These are phyloP conservation scores for Penicillium arizonense DNA, from an alignment of 495 filamentous ascomycete genomes.

Conservation along the genomic window DNA sequence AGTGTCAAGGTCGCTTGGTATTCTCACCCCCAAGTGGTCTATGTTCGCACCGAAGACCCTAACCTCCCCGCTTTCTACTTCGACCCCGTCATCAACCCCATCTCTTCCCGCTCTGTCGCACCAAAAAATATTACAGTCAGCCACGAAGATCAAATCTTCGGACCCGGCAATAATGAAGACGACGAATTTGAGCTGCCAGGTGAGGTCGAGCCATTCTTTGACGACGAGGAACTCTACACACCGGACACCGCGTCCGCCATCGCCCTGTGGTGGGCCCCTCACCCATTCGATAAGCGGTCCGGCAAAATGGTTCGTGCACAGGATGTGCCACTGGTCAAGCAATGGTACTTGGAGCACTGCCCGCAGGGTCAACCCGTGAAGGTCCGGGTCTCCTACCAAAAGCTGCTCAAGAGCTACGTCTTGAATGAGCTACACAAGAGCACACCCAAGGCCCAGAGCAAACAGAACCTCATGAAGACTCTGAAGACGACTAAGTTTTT, in stretches of 20 bases:
- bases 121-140: conserved; percentile 92
- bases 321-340: conserved; percentile 96
- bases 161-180: conserved; percentile 78
- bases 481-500: conserved; percentile 98
- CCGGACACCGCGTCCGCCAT: conserved; percentile 91
- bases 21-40: conserved; percentile 90
- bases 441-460: conserved; percentile 90
- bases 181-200: conserved; percentile 83
- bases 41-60: conserved; percentile 83
- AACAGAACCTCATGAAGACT: conserved; percentile 85
- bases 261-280: conserved; percentile 96
- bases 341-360: conserved; percentile 97
- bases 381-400: conserved; percentile 98
- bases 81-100: conserved; percentile 95
- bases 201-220: conserved; percentile 82
- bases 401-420: conserved; percentile 93
- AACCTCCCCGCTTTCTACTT: conserved; percentile 96
- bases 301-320: conserved; percentile 97
- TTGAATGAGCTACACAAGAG: conserved; percentile 96
- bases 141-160: conserved; percentile 96
- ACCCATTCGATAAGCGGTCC: conserved; percentile 93
- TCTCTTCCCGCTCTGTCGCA: conserved; percentile 90
- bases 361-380: conserved; percentile 93
- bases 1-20: conserved; percentile 94
- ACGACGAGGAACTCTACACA: conserved; percentile 85